Evolutionary conservation across 345 rosid genomes (phyloP).

Genomic region (Psidium friedrichsthalianum): DNA sequence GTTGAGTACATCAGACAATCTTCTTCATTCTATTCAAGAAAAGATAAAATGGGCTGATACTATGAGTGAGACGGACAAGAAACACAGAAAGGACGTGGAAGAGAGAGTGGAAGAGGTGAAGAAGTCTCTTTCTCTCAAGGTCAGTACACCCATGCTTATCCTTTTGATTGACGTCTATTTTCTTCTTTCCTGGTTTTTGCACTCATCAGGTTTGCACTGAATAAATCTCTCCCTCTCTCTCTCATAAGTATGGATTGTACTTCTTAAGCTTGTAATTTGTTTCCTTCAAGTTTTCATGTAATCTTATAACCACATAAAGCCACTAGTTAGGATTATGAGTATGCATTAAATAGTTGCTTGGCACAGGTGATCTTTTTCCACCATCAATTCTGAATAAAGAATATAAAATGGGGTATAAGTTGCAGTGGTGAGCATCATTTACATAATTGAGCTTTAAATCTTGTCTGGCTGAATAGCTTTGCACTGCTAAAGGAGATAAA

Average conservation of each 20-base stretch:
- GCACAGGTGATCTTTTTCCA: not conserved
- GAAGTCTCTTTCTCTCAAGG: slow-evolving; percentile 82
- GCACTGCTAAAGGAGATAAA: not conserved
- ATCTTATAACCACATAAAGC: not conserved
- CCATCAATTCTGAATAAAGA: not conserved
- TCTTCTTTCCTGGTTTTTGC: not conserved
- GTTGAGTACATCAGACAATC: slow-evolving; percentile 78
- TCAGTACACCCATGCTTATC: slow-evolving; percentile 35
- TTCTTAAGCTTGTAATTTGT: not conserved
- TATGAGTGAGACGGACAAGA: slow-evolving; percentile 84
- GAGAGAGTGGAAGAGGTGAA: slow-evolving; percentile 76
- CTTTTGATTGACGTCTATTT: not conserved
- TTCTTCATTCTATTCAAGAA: slow-evolving; percentile 83
- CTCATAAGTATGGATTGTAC: not conserved
- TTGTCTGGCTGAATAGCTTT: not conserved
- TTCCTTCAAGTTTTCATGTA: not conserved
- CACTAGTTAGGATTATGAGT: not conserved
- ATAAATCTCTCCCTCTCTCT: not conserved
- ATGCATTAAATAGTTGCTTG: not conserved
- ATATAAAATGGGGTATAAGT: not conserved
- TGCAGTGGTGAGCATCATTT: not conserved
- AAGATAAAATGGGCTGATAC: slow-evolving; percentile 97
- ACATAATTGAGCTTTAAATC: not conserved
- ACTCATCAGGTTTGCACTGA: not conserved
- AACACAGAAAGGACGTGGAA: slow-evolving; percentile 70